These are phyloP conservation scores for Trichosporon ovoides DNA, from an alignment of 1,284 basidiomycete species.

Conservation along the genomic window DNA sequence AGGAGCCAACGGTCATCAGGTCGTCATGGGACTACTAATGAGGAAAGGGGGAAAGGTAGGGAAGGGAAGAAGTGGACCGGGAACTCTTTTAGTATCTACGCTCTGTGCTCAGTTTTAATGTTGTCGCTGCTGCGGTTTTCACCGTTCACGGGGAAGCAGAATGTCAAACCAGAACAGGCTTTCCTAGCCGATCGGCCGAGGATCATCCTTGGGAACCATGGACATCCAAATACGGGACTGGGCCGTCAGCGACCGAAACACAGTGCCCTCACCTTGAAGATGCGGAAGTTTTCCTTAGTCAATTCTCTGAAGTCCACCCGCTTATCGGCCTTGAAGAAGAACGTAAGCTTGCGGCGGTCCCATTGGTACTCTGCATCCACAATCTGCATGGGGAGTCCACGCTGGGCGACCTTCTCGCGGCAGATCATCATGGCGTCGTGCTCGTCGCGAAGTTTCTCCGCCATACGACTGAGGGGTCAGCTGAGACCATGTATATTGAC, in stretches of 20 bases:
- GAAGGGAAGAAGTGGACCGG: slow-evolving; percentile 3
- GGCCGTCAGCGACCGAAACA: neutral
- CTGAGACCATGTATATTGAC: slow-evolving; percentile 32
- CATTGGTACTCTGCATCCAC: slow-evolving; percentile 98
- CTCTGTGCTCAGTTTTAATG: slow-evolving; percentile 15
- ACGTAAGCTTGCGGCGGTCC: slow-evolving; percentile 95
- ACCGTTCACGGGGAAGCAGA: neutral
- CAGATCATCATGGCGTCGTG: slow-evolving; percentile 85
- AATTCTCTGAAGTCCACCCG: slow-evolving; percentile 96
- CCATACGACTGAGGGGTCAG: slow-evolving; percentile 57
- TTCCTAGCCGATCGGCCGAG: slow-evolving; percentile 7
- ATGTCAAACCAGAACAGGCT: neutral
- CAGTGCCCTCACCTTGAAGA: slow-evolving; percentile 36
- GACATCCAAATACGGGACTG: slow-evolving; percentile 46
- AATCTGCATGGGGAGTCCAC: slow-evolving; percentile 95
- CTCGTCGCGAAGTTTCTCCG: slow-evolving; percentile 82
- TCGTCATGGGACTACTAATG: neutral
- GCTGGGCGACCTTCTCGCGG: slow-evolving; percentile 81
- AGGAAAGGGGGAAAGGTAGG: neutral
- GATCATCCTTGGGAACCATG: slow-evolving; percentile 41
- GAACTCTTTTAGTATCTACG: slow-evolving; percentile 17
- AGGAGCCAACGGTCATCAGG: slow-evolving; percentile 1
- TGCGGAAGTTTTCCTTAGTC: slow-evolving; percentile 47
- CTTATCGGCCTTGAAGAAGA: slow-evolving; percentile 94
- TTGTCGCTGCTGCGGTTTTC: neutral